Evolutionary conservation across 1,284 basidiomycete species (phyloP).

Genomic region (Rhodotorula mucilaginosa): DNA sequence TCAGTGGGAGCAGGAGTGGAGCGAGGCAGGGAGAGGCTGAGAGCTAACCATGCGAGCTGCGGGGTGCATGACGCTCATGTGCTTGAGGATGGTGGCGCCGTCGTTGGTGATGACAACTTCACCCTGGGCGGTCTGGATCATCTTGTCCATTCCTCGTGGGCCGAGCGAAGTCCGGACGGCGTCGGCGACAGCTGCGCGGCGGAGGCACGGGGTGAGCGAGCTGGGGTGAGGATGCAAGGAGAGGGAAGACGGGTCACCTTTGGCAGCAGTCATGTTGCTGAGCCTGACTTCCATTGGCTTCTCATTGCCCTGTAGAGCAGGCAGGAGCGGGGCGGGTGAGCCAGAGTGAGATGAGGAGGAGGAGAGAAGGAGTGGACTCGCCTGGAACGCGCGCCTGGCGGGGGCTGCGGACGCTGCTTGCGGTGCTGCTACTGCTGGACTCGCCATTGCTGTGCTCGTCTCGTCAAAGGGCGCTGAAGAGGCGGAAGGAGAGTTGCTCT

Average conservation of each 20-base stretch:
- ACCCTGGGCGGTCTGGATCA: constrained; percentile 94
- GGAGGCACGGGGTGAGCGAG: too few species aligned
- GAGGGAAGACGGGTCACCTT: constrained; percentile 59
- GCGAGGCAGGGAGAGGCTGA: neutral
- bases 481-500: too few species aligned
- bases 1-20: neutral
- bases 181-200: constrained; percentile 80
- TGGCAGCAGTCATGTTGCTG: constrained; percentile 94
- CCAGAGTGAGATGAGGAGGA: constrained; percentile 41
- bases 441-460: neutral
- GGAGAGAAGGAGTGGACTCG: neutral
- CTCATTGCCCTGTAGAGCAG: constrained; percentile 56
- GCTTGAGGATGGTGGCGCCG: constrained; percentile 96
- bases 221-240: neutral
- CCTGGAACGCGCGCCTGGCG: constrained; percentile 13
- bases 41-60: constrained; percentile 87
- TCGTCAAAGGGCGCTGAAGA: too few species aligned
- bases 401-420: neutral
- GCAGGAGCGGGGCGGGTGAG: too few species aligned
- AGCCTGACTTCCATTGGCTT: constrained; percentile 90
- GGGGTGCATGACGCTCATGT: constrained; percentile 95
- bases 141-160: constrained; percentile 94
- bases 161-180: constrained; percentile 95
- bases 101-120: constrained; percentile 99
- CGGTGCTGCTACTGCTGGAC: constrained; percentile 3